phyloP scores from a whole-genome alignment of 108 stramenopile species.

The Fistulifera pelliculosa region DNA sequence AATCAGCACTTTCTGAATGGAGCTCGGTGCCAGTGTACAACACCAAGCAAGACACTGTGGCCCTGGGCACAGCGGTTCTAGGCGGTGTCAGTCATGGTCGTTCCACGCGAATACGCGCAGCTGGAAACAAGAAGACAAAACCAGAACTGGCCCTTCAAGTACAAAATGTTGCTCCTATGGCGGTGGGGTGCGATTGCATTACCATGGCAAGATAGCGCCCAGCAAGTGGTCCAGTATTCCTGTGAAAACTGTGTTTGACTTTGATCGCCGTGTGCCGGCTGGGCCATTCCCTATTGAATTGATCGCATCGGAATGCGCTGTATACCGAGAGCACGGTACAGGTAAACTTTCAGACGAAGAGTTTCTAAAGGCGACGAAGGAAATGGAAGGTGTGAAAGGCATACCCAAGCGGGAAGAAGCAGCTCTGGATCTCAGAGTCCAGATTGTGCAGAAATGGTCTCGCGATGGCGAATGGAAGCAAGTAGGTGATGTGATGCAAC shows the following conservation, averaged over 20 bases:
- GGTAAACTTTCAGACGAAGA: slow-evolving; percentile 24
- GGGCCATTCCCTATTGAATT: slow-evolving; percentile 76
- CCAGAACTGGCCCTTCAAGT: slow-evolving; percentile 46
- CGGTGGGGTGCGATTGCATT: slow-evolving; percentile 69
- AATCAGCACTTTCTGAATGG: slow-evolving; percentile 34
- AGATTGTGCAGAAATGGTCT: slow-evolving; percentile 62
- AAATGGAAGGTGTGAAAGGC: slow-evolving; percentile 40
- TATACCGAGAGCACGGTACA: slow-evolving; percentile 23
- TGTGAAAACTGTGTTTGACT: slow-evolving; percentile 78
- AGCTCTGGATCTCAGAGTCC: slow-evolving; percentile 56
- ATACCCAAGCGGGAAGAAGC: slow-evolving; percentile 78
- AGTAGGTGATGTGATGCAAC: slow-evolving; percentile 54
- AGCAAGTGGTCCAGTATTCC: slow-evolving; percentile 41
- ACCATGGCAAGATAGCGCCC: slow-evolving; percentile 38
- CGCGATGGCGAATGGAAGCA: slow-evolving; percentile 59
- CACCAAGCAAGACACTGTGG: slow-evolving; percentile 50
- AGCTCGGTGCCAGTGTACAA: slow-evolving; percentile 43
- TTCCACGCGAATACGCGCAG: slow-evolving; percentile 25
- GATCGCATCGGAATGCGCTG: slow-evolving; percentile 69
- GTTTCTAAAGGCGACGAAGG: slow-evolving; percentile 45
- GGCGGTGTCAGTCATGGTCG: slow-evolving; percentile 73
- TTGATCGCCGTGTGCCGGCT: slow-evolving; percentile 84
- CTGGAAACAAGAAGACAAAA: slow-evolving; percentile 48
- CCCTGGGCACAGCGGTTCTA: slow-evolving; percentile 59
- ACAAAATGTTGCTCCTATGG: slow-evolving; percentile 64